Percentiles rank a stretch among this genome's conserved stretches.
phyloP scores from a whole-genome alignment of 2,329 filamentous ascomycete species.

The Coniella vitis region DNA sequence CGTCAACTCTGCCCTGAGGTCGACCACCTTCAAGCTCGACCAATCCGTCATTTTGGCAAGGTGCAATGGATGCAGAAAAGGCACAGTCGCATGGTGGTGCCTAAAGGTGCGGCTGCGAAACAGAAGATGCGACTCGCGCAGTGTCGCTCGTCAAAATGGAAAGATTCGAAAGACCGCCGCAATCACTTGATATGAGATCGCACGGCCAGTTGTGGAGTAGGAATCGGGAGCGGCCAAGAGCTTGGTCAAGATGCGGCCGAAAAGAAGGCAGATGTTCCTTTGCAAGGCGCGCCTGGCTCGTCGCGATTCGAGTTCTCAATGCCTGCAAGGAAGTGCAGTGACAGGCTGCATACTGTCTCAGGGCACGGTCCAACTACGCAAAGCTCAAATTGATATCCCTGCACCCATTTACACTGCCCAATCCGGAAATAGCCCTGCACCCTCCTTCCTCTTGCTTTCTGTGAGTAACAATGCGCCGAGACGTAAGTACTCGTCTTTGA shows the following conservation, averaged over 20 bases:
- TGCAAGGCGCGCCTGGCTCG: constrained; percentile 9
- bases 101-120: neutral
- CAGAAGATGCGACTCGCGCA: neutral
- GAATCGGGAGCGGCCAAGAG: neutral
- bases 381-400: neutral
- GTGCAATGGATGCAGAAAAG: neutral
- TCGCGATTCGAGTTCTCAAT: constrained; percentile 11
- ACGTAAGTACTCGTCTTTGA: too few species aligned
- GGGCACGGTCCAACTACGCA: neutral
- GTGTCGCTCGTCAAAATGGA: neutral
- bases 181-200: neutral
- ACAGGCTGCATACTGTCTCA: neutral
- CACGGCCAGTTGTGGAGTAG: neutral
- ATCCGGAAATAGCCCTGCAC: neutral
- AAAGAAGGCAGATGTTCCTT: constrained; percentile 11
- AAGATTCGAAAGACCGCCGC: neutral
- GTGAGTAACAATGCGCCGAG: neutral
- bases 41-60: constrained; percentile 42
- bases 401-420: constrained; percentile 1
- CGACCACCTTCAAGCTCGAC: constrained; percentile 61
- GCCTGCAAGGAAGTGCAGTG: constrained; percentile 9
- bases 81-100: constrained; percentile 9
- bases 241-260: neutral
- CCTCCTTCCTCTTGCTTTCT: constrained; percentile 3
- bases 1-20: constrained; percentile 70